Percentiles rank a stretch among this genome's conserved stretches.
phyloP scores from a whole-genome alignment of 331 rosid genomes.

The Pyrus hybrid region DNA sequence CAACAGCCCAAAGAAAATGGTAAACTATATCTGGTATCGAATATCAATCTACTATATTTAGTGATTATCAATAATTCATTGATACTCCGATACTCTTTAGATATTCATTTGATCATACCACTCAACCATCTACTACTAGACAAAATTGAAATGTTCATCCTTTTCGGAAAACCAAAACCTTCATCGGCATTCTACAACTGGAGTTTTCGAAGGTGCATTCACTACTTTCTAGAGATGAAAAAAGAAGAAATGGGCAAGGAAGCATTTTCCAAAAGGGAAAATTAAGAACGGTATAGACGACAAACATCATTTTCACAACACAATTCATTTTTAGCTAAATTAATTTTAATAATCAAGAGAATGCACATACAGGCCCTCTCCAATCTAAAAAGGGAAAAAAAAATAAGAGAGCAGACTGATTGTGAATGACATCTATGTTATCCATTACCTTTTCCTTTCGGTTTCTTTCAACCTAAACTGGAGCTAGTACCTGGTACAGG shows the following conservation, averaged over 20 bases:
- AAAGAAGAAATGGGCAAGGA: background rate
- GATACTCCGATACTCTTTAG: no score
- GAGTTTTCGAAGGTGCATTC: background rate
- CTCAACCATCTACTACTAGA: background rate
- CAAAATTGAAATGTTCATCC: background rate
- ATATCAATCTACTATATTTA: no score
- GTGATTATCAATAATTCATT: no score
- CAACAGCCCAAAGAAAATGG: no score
- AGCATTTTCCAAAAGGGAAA: background rate
- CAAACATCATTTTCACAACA: constrained; percentile 7
- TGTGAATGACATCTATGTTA: constrained; percentile 27
- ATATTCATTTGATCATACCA: background rate
- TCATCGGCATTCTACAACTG: background rate
- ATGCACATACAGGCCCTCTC: constrained; percentile 48
- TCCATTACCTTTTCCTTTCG: constrained; percentile 18
- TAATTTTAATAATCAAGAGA: constrained; percentile 33
- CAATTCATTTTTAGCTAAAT: constrained; percentile 23
- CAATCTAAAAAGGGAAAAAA: background rate
- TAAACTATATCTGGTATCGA: no score
- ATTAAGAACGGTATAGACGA: no score
- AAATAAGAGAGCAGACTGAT: constrained; percentile 14
- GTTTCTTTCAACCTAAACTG: constrained; percentile 61
- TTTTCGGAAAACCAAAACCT: background rate
- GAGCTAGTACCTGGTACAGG: constrained; percentile 86
- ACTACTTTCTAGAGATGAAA: background rate